Percentiles rank a stretch among this genome's conserved stretches.
Conservation (phyloP, 1,284 basidiomycete species). For the Cryptococcus floricola region DNA sequence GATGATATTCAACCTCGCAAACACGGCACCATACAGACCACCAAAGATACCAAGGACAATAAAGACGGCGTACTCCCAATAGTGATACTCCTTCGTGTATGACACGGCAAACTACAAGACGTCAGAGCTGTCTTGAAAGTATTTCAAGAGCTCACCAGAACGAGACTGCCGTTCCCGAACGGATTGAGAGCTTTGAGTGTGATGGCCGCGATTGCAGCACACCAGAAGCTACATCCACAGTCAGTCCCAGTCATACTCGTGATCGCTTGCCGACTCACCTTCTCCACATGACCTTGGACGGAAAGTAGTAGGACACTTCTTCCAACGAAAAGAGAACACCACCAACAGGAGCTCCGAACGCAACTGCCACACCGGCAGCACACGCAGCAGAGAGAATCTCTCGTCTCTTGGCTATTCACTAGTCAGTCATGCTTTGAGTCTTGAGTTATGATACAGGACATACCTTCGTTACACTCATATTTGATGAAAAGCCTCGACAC, state of each 20-base stretch:
- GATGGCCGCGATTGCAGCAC: conserved; percentile 87
- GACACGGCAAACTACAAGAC: conserved; percentile 39
- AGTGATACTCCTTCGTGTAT: conserved; percentile 48
- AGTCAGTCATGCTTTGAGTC: not conserved
- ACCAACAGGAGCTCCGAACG: conserved; percentile 87
- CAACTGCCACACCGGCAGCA: conserved; percentile 64
- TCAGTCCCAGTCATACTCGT: not conserved
- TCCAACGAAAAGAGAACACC: conserved; percentile 88
- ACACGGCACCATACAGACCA: conserved; percentile 87
- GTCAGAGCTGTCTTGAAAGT: not conserved
- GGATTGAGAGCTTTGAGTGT: conserved; percentile 86
- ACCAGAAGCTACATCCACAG: conserved; percentile 65
- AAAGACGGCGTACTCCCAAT: conserved; percentile 61
- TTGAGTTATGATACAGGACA: conserved; percentile 1
- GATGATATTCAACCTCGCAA: conserved; percentile 76
- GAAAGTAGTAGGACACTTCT: conserved; percentile 94
- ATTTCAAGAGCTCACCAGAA: conserved; percentile 35
- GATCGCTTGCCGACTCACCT: conserved; percentile 54
- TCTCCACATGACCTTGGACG: conserved; percentile 89
- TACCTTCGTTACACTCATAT: conserved; percentile 90
- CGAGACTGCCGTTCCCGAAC: conserved; percentile 61
- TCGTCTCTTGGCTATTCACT: conserved; percentile 65
- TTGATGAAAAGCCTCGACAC: conserved; percentile 80
- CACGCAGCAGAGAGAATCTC: conserved; percentile 89
- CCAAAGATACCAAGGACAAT: conserved; percentile 81